A percentile compares a stretch with the other conserved stretches of the same genome.
phyloP scores from a whole-genome alignment of 2,329 filamentous ascomycete species.

The Fusarium brachygibbosum region DNA sequence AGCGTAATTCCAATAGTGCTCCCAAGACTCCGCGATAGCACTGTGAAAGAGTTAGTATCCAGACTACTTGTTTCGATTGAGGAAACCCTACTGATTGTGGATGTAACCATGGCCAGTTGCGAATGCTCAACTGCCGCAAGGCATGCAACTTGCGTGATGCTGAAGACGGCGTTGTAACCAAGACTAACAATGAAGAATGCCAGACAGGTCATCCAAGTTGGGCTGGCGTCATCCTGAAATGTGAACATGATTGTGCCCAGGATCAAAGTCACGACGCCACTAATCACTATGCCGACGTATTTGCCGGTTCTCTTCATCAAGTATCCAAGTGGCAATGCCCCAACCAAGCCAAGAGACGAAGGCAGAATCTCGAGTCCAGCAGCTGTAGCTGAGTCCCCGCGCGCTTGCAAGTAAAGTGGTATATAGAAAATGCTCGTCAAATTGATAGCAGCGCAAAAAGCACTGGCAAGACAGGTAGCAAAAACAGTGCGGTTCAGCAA shows the following conservation, averaged over 20 bases:
- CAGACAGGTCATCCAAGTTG: constrained; percentile 5
- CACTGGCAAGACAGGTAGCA: constrained; percentile 78
- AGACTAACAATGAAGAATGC: constrained; percentile 68
- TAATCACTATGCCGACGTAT: constrained; percentile 62
- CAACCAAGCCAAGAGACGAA: constrained; percentile 73
- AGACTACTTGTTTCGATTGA: too few relatives aligned
- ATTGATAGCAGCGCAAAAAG: constrained; percentile 78
- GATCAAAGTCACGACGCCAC: constrained; percentile 42
- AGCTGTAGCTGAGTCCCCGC: constrained; percentile 73
- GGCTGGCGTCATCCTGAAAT: background rate
- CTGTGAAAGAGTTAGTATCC: background rate
- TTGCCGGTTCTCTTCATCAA: constrained; percentile 80
- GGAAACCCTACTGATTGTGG: background rate
- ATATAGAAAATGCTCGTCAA: constrained; percentile 69
- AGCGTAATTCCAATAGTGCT: constrained; percentile 22
- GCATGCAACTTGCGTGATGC: constrained; percentile 15
- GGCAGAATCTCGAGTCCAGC: constrained; percentile 77
- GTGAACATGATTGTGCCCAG: constrained; percentile 54
- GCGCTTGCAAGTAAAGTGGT: constrained; percentile 81
- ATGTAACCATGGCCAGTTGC: constrained; percentile 21
- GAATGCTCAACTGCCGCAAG: constrained; percentile 12
- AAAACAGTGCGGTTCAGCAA: constrained; percentile 77
- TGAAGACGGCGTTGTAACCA: constrained; percentile 79
- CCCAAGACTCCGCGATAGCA: constrained; percentile 7
- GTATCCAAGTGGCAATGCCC: constrained; percentile 74